Conservation (phyloP, 257 asterid genomes). For the Gentiana straminea region DNA sequence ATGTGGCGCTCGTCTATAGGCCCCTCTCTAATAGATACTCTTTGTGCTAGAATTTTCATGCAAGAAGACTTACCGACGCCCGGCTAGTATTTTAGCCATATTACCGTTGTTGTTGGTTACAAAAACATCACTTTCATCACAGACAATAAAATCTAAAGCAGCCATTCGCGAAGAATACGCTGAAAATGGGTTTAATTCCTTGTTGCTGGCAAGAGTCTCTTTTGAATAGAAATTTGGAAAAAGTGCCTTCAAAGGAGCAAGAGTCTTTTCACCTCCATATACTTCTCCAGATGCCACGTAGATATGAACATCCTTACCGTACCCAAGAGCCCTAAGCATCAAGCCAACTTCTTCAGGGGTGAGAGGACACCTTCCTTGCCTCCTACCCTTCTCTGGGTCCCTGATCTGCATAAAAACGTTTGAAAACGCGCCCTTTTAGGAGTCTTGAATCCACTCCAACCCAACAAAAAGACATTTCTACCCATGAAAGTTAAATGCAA, state of each 20-base stretch:
- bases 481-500: too few species aligned
- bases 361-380: conserved; percentile 93
- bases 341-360: conserved; percentile 97
- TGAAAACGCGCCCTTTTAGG: too few species aligned
- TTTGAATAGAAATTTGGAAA: conserved; percentile 91
- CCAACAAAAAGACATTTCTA: too few species aligned
- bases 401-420: conserved; percentile 37
- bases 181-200: conserved; percentile 47
- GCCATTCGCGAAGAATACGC: conserved; percentile 76
- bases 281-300: conserved; percentile 98
- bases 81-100: conserved; percentile 73
- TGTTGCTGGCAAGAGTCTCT: conserved; percentile 71
- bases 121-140: conserved; percentile 71
- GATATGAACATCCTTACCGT: conserved; percentile 62
- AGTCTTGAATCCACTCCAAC: too few species aligned
- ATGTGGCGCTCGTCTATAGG: too few species aligned
- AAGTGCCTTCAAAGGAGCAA: conserved; percentile 83
- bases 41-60: too few species aligned
- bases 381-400: conserved; percentile 88
- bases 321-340: conserved; percentile 92
- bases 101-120: conserved; percentile 74
- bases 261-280: conserved; percentile 95
- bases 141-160: conserved; percentile 66
- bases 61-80: conserved; percentile 35
- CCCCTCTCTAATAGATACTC: too few species aligned